Evolutionary conservation across 140 eudicot species (phyloP).

Genomic region (Bidens hawaiensis): DNA sequence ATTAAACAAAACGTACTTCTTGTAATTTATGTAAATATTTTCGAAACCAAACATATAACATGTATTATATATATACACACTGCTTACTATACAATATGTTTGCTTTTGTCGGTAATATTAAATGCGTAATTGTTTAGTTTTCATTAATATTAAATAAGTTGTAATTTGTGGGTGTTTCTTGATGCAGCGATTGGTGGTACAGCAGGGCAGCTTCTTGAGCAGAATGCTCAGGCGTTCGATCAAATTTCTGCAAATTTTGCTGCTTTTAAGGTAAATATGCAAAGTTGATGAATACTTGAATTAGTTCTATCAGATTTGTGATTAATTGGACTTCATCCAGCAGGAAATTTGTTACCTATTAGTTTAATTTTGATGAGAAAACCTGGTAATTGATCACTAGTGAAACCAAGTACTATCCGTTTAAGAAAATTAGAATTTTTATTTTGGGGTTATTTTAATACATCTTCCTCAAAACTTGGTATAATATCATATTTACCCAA

Average conservation of each 20-base stretch:
- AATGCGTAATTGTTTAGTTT: not conserved
- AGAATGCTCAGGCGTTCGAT: slow-evolving; percentile 76
- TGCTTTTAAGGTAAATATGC: slow-evolving; percentile 55
- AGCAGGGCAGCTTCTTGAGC: slow-evolving; percentile 86
- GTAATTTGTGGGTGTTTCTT: not conserved
- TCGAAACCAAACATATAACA: not conserved
- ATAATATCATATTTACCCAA: too few species aligned
- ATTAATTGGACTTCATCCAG: not conserved
- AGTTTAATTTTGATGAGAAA: not conserved
- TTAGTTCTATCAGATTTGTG: not conserved
- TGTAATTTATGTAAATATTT: not conserved
- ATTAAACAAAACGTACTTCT: not conserved
- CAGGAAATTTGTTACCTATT: not conserved
- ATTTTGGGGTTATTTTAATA: too few species aligned
- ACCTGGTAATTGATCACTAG: not conserved
- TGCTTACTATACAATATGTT: not conserved
- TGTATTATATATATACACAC: not conserved
- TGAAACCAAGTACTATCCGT: not conserved
- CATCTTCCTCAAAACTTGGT: too few species aligned
- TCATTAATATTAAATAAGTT: not conserved
- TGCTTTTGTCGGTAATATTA: not conserved
- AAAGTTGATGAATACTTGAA: not conserved
- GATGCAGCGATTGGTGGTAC: slow-evolving; percentile 72
- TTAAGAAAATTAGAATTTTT: not conserved
- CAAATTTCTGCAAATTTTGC: slow-evolving; percentile 82